phyloP scores from a whole-genome alignment of 2,329 filamentous ascomycete genomes.

The Verticillium tricorpus region DNA sequence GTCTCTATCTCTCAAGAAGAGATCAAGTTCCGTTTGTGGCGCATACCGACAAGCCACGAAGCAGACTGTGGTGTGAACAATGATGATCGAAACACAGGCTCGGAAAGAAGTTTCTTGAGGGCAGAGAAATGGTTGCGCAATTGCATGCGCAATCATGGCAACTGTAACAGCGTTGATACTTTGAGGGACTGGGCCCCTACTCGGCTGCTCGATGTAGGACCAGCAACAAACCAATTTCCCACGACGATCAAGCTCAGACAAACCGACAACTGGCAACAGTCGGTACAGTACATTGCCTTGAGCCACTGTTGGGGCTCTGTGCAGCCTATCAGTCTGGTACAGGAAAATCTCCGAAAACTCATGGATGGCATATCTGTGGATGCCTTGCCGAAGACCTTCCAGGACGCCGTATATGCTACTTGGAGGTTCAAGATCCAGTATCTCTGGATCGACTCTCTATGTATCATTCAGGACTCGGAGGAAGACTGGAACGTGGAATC shows the following conservation, averaged over 20 bases:
- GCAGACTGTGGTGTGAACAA: too few species aligned
- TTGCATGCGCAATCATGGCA: too few species aligned
- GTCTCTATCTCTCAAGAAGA: too few species aligned
- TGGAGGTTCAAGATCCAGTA: conserved; percentile 9
- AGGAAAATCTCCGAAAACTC: background rate
- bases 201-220: conserved; percentile 4
- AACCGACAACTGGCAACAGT: too few species aligned
- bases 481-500: background rate
- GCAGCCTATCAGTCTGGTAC: conserved; percentile 3
- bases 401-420: conserved; percentile 8
- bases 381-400: background rate
- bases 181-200: background rate
- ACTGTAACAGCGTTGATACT: too few species aligned
- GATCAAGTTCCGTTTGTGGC: too few species aligned
- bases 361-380: background rate
- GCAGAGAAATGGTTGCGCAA: too few species aligned
- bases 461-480: conserved; percentile 13
- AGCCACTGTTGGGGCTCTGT: conserved; percentile 14
- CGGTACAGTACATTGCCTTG: conserved; percentile 7
- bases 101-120: too few species aligned
- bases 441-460: conserved; percentile 16
- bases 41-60: too few species aligned
- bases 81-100: too few species aligned
- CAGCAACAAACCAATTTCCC: background rate
- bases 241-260: conserved; percentile 3